Evolutionary conservation across 1,284 basidiomycete genomes (phyloP).

Genomic region (Boletus sp.): DNA sequence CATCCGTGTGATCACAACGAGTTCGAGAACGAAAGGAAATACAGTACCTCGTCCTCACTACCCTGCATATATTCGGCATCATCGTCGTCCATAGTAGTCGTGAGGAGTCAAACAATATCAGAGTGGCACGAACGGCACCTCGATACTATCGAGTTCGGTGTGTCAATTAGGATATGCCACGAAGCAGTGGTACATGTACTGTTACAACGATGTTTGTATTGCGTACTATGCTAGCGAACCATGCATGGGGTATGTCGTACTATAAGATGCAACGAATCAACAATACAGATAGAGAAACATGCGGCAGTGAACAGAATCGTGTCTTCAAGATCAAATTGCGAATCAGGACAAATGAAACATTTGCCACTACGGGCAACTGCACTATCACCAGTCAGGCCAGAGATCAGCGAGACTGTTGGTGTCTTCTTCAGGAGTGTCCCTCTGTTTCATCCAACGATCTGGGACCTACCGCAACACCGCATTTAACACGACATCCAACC

Average conservation of each 20-base stretch:
- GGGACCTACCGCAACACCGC: constrained; percentile 50
- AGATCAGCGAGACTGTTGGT: constrained; percentile 48
- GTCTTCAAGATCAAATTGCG: constrained; percentile 4
- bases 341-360: constrained; percentile 3
- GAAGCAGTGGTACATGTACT: background rate
- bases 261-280: constrained; percentile 15
- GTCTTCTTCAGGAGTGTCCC: constrained; percentile 71
- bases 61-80: constrained; percentile 89
- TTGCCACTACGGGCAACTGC: no score
- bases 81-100: constrained; percentile 73
- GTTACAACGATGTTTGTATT: constrained; percentile 23
- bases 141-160: no score
- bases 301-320: constrained; percentile 3
- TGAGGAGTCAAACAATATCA: constrained; percentile 3
- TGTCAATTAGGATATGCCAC: constrained; percentile 10
- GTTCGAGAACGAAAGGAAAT: constrained; percentile 13
- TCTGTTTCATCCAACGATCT: constrained; percentile 84
- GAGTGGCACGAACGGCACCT: background rate
- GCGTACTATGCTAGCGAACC: constrained; percentile 14
- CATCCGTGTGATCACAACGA: constrained; percentile 2
- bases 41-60: constrained; percentile 69
- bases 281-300: constrained; percentile 9
- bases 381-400: constrained; percentile 50
- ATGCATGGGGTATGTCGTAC: constrained; percentile 20
- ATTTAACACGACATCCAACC: constrained; percentile 7